phyloP scores from a whole-genome alignment of 371 early-diverging fungal species.

The Mucor racemosus region DNA sequence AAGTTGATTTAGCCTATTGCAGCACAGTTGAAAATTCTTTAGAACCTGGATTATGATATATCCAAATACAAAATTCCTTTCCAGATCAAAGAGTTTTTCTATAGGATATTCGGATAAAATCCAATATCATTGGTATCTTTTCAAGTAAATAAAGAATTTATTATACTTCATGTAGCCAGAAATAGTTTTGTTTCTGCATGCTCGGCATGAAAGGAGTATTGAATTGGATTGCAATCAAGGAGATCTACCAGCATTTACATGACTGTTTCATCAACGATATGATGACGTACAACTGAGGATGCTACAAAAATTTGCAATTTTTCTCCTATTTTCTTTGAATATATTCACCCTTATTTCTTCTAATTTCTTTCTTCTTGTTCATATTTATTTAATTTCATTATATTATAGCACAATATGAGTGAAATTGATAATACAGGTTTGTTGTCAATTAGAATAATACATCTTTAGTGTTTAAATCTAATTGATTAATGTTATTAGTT shows the following conservation, averaged over 20 bases:
- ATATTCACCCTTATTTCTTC: background rate
- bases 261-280: background rate
- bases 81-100: too few relatives aligned
- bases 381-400: constrained; percentile 6
- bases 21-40: too few relatives aligned
- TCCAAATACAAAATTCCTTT: too few relatives aligned
- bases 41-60: too few relatives aligned
- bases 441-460: background rate
- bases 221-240: background rate
- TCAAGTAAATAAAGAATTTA: too few relatives aligned
- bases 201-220: background rate
- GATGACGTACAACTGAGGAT: background rate
- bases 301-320: constrained; percentile 2
- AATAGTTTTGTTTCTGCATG: background rate
- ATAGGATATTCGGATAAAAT: too few relatives aligned
- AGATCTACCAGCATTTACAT: background rate
- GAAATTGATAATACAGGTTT: constrained; percentile 35
- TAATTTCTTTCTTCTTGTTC: constrained; percentile 11
- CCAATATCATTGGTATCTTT: too few relatives aligned
- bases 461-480: too few relatives aligned
- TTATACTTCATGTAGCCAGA: too few relatives aligned
- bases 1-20: too few relatives aligned
- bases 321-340: constrained; percentile 1
- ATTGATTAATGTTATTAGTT: constrained; percentile 6
- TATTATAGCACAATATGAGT: constrained; percentile 21